Evolutionary conservation across 495 filamentous ascomycete genomes (phyloP).

Genomic region (Aspergillus funiculosus): DNA sequence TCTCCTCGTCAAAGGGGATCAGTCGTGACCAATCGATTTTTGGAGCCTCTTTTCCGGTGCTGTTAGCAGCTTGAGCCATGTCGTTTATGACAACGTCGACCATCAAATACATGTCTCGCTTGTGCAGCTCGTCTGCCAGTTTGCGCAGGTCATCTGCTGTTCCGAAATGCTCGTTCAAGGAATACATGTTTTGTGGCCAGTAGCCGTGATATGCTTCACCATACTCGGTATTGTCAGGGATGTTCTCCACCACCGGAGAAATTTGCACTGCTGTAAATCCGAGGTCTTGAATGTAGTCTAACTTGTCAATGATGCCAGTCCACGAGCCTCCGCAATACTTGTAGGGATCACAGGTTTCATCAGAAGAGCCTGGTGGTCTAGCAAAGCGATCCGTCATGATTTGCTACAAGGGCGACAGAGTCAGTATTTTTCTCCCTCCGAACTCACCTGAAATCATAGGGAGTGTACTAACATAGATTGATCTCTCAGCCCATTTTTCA

Average conservation of each 20-base stretch:
- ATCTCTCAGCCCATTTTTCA: constrained; percentile 13
- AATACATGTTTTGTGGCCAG: constrained; percentile 26
- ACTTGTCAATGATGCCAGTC: constrained; percentile 52
- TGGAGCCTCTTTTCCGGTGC: constrained; percentile 14
- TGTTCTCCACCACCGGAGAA: constrained; percentile 58
- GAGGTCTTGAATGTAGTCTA: constrained; percentile 53
- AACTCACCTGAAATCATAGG: background rate
- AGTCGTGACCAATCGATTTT: constrained; percentile 51
- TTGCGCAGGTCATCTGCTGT: constrained; percentile 19
- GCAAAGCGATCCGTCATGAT: constrained; percentile 60
- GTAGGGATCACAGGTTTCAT: constrained; percentile 42
- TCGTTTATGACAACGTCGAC: constrained; percentile 67
- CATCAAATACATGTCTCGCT: constrained; percentile 51
- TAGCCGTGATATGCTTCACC: constrained; percentile 40
- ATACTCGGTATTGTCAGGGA: constrained; percentile 42
- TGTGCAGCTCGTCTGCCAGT: constrained; percentile 21
- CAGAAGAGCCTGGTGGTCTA: constrained; percentile 45
- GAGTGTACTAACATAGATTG: constrained; percentile 4
- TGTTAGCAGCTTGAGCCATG: constrained; percentile 49
- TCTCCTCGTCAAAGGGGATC: constrained; percentile 52
- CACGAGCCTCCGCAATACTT: constrained; percentile 68
- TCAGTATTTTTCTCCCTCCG: no score
- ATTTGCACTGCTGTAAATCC: constrained; percentile 73
- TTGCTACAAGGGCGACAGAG: constrained; percentile 1
- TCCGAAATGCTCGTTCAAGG: constrained; percentile 25